Evolutionary conservation across 257 asterid species (phyloP).

Genomic region (Lithospermum erythrorhizon): DNA sequence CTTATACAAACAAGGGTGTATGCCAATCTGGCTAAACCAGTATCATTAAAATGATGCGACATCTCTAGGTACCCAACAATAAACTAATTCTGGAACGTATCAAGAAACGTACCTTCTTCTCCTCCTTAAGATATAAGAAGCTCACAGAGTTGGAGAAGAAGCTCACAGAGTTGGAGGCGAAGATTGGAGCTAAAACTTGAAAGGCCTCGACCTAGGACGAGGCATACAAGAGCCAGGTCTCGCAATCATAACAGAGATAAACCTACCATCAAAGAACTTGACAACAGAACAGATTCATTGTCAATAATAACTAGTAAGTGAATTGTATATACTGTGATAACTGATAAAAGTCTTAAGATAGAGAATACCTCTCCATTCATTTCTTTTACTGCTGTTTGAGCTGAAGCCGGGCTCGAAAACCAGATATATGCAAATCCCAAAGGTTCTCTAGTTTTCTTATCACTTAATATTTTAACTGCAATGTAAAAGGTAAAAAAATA

Average conservation of each 20-base stretch:
- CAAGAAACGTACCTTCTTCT: background rate
- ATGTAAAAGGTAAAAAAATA: slow-evolving; percentile 1
- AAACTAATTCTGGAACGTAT: background rate
- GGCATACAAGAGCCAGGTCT: slow-evolving; percentile 38
- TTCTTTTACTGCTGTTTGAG: slow-evolving; percentile 29
- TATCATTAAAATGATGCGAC: too few relatives aligned
- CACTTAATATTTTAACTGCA: slow-evolving; percentile 36
- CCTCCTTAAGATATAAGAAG: background rate
- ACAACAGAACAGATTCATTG: slow-evolving; percentile 10
- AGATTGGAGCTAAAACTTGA: slow-evolving; percentile 32
- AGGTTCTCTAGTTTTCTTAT: slow-evolving; percentile 38
- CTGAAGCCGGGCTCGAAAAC: slow-evolving; percentile 31
- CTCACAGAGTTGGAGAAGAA: background rate
- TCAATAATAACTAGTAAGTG: background rate
- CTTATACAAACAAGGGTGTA: too few relatives aligned
- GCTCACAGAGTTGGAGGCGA: background rate
- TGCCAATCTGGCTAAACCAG: too few relatives aligned
- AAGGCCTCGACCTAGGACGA: slow-evolving; percentile 19
- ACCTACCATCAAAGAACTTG: slow-evolving; percentile 46
- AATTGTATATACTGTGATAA: background rate
- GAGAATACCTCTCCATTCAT: slow-evolving; percentile 44
- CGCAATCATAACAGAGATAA: slow-evolving; percentile 32
- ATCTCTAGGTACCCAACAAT: too few relatives aligned
- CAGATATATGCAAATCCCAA: slow-evolving; percentile 48
- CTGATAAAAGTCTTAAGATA: background rate